Evolutionary conservation across 2,329 filamentous ascomycete species (phyloP), one percentile per base, ranked within the genome.

Genomic region (Lachnellula occidentalis): DNA sequence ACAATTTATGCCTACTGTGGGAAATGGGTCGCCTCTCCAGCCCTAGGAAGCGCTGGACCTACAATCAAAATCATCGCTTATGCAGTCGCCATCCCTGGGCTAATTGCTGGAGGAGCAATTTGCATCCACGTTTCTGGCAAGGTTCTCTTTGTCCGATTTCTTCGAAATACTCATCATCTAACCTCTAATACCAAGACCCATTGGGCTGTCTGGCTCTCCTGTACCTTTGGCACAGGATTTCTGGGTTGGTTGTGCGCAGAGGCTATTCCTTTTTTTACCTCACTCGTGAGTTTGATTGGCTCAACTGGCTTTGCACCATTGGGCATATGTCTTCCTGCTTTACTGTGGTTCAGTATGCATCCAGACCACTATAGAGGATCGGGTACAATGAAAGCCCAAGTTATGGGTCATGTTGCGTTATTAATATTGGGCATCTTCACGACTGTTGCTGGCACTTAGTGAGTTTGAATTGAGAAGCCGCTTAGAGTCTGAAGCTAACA

Each of bases 1-100:
- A 79, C 84, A 2, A 78, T 85, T 4, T 85, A 85, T 68, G 72
- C 74, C 41, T 85, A 74, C 71, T 83, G 80, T 59, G 82, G 82
- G 2, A 71, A 78, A 58, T 85, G 77, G 76, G 79, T 85, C 3
- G 79, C 81, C 0, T 78, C 75, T 6, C 82, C 82, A 0, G 79
- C 80, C 1, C 74, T 85, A 0, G 81, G 81, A 6, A 49, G 45
- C 31, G 82, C 81, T 0, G 81, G 81, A 9, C 70, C 72, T 5
- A 75, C 73, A 1, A 70, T 85, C 58, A 83, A 85, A 69, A 81
- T 80, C 66, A 72, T 83, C 0, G 70, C 79, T 0, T 85, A 83
- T 60, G 82, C 80, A 2, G 70, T 85, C 39, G 80, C 75, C 1
- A 63, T 83, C 5, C 70, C 76, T 2, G 78, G 78, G 1, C 70